Evolutionary conservation across 192 early-diverging fungal genomes (phyloP).

Genomic region (Gamsiella multidivaricata): DNA sequence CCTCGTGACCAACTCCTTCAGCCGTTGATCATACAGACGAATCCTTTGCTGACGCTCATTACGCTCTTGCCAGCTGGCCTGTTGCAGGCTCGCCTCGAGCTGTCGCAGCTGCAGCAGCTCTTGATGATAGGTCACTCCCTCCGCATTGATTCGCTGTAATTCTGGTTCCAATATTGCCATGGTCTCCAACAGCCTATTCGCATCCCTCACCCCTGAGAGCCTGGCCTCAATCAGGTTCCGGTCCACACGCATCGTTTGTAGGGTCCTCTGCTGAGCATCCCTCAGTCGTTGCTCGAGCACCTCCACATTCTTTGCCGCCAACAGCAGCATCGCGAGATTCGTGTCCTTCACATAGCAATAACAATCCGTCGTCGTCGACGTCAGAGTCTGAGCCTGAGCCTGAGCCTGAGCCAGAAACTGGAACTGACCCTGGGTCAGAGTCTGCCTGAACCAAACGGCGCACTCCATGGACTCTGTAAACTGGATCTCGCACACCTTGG

Average conservation of each 20-base stretch:
- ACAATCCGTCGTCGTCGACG: neutral
- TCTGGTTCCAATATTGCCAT: neutral
- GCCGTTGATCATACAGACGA: too few relatives aligned
- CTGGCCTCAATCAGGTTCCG: neutral
- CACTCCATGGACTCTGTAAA: neutral
- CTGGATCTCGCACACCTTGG: conserved; percentile 14
- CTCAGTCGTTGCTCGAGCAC: neutral
- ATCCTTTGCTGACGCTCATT: too few relatives aligned
- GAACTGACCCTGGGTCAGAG: too few relatives aligned
- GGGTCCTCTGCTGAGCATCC: neutral
- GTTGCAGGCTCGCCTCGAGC: too few relatives aligned
- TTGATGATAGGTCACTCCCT: too few relatives aligned
- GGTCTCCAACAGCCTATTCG: neutral
- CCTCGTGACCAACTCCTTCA: too few relatives aligned
- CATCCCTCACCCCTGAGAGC: neutral
- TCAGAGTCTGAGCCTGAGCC: too few relatives aligned
- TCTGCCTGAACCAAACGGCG: too few relatives aligned
- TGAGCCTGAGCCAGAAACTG: too few relatives aligned
- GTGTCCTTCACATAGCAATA: neutral
- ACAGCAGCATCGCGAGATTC: neutral
- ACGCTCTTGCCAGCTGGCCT: too few relatives aligned
- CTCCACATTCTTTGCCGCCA: conserved; percentile 11
- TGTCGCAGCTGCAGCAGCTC: too few relatives aligned
- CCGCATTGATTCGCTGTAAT: neutral
- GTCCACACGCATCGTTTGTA: neutral